Conservation (phyloP, 805 yeast genomes). For the Wickerhamiella occidentalis region DNA sequence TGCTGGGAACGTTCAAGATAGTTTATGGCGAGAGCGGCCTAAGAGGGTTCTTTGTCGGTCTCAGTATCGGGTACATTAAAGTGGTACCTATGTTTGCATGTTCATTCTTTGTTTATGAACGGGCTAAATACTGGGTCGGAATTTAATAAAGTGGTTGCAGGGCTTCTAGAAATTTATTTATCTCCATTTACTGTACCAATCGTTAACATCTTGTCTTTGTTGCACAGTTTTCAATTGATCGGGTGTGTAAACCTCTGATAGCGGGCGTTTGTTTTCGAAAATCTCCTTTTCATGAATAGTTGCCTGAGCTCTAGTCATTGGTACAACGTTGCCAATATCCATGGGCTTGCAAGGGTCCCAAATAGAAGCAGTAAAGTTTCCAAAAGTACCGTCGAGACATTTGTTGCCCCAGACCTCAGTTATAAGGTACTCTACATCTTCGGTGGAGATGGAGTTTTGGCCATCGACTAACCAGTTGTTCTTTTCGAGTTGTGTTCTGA, state of each 20-base stretch:
- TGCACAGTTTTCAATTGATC: slow-evolving; percentile 45
- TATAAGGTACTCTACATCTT: slow-evolving; percentile 67
- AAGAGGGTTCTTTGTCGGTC: slow-evolving; percentile 84
- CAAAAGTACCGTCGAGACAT: slow-evolving; percentile 74
- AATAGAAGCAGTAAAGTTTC: slow-evolving; percentile 64
- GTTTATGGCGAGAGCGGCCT: slow-evolving; percentile 67
- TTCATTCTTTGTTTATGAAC: slow-evolving; percentile 86
- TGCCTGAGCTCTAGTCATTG: slow-evolving; percentile 84
- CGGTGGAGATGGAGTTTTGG: slow-evolving; percentile 49
- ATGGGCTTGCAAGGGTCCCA: slow-evolving; percentile 68
- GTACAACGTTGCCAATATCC: slow-evolving; percentile 65
- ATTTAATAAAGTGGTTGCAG: slow-evolving; percentile 33
- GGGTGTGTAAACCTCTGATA: slow-evolving; percentile 50
- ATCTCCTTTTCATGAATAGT: slow-evolving; percentile 64
- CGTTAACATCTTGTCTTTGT: slow-evolving; percentile 62
- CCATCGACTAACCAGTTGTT: slow-evolving; percentile 54
- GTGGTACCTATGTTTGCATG: slow-evolving; percentile 97
- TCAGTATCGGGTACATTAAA: slow-evolving; percentile 88
- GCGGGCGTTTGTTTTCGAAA: slow-evolving; percentile 49
- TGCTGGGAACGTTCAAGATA: slow-evolving; percentile 32
- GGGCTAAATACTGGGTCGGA: slow-evolving; percentile 59
- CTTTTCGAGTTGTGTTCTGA: slow-evolving; percentile 80
- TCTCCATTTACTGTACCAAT: slow-evolving; percentile 40
- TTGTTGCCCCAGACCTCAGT: slow-evolving; percentile 93
- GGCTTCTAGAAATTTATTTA: slow-evolving; percentile 1